phyloP scores from a whole-genome alignment of 2,329 filamentous ascomycete genomes.

The Cercospora zeina region DNA sequence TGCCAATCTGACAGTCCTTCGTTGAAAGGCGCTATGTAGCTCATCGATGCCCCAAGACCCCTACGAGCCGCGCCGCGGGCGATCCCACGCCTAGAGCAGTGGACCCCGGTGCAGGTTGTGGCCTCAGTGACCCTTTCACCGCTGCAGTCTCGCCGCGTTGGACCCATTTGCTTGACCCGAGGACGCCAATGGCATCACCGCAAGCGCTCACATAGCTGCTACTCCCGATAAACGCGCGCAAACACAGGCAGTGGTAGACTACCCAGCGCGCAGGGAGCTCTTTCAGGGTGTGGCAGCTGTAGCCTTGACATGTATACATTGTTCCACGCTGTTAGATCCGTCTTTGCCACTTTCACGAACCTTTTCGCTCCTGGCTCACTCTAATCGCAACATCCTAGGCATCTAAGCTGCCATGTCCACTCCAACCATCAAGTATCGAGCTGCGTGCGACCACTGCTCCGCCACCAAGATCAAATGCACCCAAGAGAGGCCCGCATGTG shows the following conservation, averaged over 20 bases:
- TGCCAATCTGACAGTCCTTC: neutral
- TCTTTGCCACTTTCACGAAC: neutral
- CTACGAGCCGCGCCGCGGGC: neutral
- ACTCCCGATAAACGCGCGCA: neutral
- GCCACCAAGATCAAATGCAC: constrained; percentile 31
- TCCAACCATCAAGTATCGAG: constrained; percentile 28
- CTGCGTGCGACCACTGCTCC: constrained; percentile 30
- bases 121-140: neutral
- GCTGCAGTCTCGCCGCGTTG: neutral
- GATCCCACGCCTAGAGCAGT: neutral
- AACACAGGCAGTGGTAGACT: neutral
- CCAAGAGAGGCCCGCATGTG: constrained; percentile 29
- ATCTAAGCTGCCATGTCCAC: constrained; percentile 7
- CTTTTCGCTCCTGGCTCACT: neutral
- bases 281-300: neutral
- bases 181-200: neutral
- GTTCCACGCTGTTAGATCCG: neutral
- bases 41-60: neutral
- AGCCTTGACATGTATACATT: neutral
- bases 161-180: neutral
- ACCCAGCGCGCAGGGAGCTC: neutral
- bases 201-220: neutral
- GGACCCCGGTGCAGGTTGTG: neutral
- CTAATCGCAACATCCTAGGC: neutral
- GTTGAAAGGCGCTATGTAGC: neutral